phyloP scores from a whole-genome alignment of 805 yeast genomes.

The Candida fluviatilis region DNA sequence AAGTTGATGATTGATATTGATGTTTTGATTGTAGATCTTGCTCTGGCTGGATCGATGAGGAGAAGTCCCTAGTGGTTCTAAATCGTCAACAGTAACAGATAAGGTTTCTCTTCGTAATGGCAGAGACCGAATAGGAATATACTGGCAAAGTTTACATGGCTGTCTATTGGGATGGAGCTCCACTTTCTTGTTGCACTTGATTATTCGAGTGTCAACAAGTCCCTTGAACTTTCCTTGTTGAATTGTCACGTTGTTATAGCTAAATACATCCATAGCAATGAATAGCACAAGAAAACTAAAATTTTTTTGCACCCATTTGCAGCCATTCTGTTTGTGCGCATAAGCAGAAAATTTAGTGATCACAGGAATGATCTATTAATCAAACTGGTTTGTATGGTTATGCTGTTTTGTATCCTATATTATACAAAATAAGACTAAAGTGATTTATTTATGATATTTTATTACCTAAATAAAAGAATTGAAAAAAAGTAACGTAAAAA shows the following conservation, averaged over 20 bases:
- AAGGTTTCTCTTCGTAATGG: conserved; percentile 5
- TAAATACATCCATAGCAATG: not conserved
- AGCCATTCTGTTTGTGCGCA: not conserved
- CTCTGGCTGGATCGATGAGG: too few relatives aligned
- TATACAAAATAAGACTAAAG: too few relatives aligned
- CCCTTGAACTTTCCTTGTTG: conserved; percentile 19
- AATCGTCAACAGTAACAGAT: too few relatives aligned
- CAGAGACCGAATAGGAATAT: conserved; percentile 11
- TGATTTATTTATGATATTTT: conserved; percentile 8
- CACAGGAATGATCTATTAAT: not conserved
- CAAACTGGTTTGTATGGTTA: too few relatives aligned
- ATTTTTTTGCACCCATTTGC: not conserved
- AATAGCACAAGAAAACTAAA: conserved; percentile 3
- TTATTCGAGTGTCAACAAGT: conserved; percentile 14
- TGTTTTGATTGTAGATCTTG: not conserved
- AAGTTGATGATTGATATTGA: not conserved
- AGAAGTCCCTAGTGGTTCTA: too few relatives aligned
- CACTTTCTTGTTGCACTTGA: conserved; percentile 13
- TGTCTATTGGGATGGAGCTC: conserved; percentile 9
- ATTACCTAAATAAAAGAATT: not conserved
- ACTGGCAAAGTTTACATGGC: conserved; percentile 9
- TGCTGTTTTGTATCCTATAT: too few relatives aligned
- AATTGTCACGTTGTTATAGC: conserved; percentile 1
- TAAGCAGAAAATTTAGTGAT: not conserved
- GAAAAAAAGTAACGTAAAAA: conserved; percentile 1